Evolutionary conservation across 805 yeast species (phyloP).

Genomic region (Huiozyma naganishii): DNA sequence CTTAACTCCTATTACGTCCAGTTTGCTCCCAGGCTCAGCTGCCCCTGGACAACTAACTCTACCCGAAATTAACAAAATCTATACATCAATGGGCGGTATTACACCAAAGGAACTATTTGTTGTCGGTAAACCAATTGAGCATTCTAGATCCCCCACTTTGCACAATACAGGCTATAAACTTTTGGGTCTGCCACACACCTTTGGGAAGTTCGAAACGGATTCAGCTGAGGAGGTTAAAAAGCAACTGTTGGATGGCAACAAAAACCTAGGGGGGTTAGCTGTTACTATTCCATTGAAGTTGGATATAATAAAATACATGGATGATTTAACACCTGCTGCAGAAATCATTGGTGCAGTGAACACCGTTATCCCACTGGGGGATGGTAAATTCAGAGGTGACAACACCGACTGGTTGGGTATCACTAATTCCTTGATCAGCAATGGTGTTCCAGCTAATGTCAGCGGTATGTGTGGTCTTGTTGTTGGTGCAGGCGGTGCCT

Average conservation of each 20-base stretch:
- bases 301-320: slow-evolving; percentile 59
- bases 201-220: slow-evolving; percentile 56
- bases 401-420: slow-evolving; percentile 97
- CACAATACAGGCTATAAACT: slow-evolving; percentile 70
- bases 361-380: slow-evolving; percentile 53
- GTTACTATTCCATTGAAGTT: slow-evolving; percentile 90
- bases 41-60: slow-evolving; percentile 75
- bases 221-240: slow-evolving; percentile 47
- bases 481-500: slow-evolving; percentile 96
- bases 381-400: slow-evolving; percentile 56
- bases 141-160: slow-evolving; percentile 80
- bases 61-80: slow-evolving; percentile 48
- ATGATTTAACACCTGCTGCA: slow-evolving; percentile 67
- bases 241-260: slow-evolving; percentile 35
- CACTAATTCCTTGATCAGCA: slow-evolving; percentile 47
- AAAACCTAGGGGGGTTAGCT: slow-evolving; percentile 80
- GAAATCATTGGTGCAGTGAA: slow-evolving; percentile 85
- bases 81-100: slow-evolving; percentile 53
- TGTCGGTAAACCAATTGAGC: slow-evolving; percentile 72
- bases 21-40: slow-evolving; percentile 51
- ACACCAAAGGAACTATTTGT: slow-evolving; percentile 50
- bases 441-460: slow-evolving; percentile 45
- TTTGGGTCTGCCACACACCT: slow-evolving; percentile 70
- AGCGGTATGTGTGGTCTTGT: slow-evolving; percentile 52
- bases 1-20: slow-evolving; percentile 79